Conservation (phyloP, 495 filamentous ascomycete species). For the Articulospora tetracladia region DNA sequence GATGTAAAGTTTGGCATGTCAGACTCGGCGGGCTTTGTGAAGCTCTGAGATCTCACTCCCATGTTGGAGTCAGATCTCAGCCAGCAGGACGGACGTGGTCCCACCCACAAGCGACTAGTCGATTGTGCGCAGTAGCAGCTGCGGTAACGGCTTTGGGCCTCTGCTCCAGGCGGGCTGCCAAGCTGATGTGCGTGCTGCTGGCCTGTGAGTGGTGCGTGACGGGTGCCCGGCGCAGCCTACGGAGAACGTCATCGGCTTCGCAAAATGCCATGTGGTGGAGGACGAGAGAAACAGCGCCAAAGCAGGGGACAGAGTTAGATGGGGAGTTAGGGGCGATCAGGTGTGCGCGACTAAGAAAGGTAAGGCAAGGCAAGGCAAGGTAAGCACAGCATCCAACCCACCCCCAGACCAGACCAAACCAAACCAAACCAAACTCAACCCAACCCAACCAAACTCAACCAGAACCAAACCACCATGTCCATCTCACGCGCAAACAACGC, state of each 20-base stretch:
- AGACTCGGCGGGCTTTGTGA: no score
- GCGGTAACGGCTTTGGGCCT: conserved; percentile 13
- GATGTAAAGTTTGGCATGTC: no score
- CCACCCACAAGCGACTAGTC: neutral
- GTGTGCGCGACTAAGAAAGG: neutral
- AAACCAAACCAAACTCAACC: neutral
- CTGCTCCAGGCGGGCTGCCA: no score
- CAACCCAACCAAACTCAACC: neutral
- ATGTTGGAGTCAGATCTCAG: neutral
- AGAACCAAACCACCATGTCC: neutral
- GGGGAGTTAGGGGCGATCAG: conserved; percentile 12
- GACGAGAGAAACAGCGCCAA: conserved; percentile 3
- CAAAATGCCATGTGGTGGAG: conserved; percentile 11
- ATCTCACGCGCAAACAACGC: neutral
- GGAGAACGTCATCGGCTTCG: conserved; percentile 15
- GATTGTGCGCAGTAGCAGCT: conserved; percentile 13
- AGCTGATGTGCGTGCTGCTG: neutral
- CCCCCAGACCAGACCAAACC: neutral
- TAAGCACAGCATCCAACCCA: neutral
- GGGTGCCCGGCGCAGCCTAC: conserved; percentile 5
- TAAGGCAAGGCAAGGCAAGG: neutral
- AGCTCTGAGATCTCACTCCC: neutral
- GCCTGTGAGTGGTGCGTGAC: neutral
- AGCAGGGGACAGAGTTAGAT: conserved; percentile 7
- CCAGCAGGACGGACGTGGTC: conserved; percentile 1